Base-by-base conservation (phyloP, 768 basidiomycete species). In the Boletus pseudopeckii region DNA sequence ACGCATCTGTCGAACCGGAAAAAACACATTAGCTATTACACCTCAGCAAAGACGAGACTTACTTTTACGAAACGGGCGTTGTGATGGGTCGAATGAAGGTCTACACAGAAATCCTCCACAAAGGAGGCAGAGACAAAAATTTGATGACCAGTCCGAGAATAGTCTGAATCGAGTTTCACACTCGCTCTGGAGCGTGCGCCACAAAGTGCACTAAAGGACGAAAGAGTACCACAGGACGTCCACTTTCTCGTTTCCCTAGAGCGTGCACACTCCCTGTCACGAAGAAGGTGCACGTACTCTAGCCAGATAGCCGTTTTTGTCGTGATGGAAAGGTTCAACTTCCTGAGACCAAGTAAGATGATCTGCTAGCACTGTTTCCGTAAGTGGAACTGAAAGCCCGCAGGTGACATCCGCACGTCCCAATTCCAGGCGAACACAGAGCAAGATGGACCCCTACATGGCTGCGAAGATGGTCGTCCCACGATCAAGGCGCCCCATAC, bases 111-210 rank as follows among this genome's bases (percentile, higher is more conserved):
- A 47, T 26, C 44, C 52, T 49, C 62, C 55, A 30, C 55, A 11
- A 65, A 52, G 55, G 52, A 59, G 38, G 24, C 6, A 10, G 37
- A 43, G 26, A 7, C n/a, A 46, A 60, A 62, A 59, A 58, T 38
- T 57, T 13, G 2, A 47, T 22, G 55, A 64, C 66, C 66, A 67
- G 64, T 15, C 56, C 61, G 22, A 67, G 64, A 68, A 47, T 58
- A 69, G 64, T 71, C 67, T 69, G 67, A 69, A 67, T 67, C 64
- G 67, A 61, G 69, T 69, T 69, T 48, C 64, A 59, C 69, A 26
- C 56, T 22, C 52, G 13, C 17, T 1, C 5, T 3, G 28, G 45
- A 52, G 45, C 60, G 39, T 30, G 65, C 46, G 60, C 66, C 45
- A 56, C 68, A 55, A 70, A 68, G 53, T 52, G 63, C 51, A 70